Base-by-base conservation (phyloP, 2,329 filamentous ascomycete species). In the Drechslerella dactyloides region DNA sequence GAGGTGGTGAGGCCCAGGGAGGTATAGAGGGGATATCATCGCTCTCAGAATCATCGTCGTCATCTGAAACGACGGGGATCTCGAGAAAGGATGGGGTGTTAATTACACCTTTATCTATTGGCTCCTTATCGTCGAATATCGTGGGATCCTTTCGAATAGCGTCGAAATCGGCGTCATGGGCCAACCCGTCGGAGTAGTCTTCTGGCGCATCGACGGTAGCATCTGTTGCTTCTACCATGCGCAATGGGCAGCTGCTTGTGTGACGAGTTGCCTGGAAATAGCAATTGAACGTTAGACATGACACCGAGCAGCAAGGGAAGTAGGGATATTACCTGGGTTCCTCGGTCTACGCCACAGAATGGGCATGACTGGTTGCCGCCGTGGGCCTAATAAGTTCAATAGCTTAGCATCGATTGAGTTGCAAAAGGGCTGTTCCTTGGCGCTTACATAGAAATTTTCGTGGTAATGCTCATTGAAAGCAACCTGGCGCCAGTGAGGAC, bases 331-430 rank as follows among this genome's bases (percentile, higher is more conserved):
- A 69, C 64, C 64, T 61, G 64, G 10, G 64, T 57, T 15, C 64
- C 64, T 19, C 64, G 56, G 8, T 11, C 2, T 19, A 24, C 24
- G 6, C 56, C 56, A 19, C 64, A 69, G n/a, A 69, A 57, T 17
- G 64, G 64, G 27, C 64, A 69, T 7, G 19, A 42, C 57, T 69
- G 64, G 6, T 30, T 13, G 6, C 64, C 64, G 6, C 64, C 64
- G 15, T 44, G 52, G 27, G 56, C 56, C 64, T 69, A 50, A 37
- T 23, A 24, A 51, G 42, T 19, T 48, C 15, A 19, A 17, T 1
- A 44, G n/a, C 11, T 24, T 46, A 40, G n/a, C 27, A 13, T 6
- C 17, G 13, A 10, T 44, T 19, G 17, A 10, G 33, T 10, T 40
- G 13, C 5, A 15, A n/a, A 6, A 23, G 51, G 21, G 17, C 23